These are phyloP conservation scores for Globisporangium nunn DNA, from an alignment of 352 stramenopile species.

Conservation along the genomic window DNA sequence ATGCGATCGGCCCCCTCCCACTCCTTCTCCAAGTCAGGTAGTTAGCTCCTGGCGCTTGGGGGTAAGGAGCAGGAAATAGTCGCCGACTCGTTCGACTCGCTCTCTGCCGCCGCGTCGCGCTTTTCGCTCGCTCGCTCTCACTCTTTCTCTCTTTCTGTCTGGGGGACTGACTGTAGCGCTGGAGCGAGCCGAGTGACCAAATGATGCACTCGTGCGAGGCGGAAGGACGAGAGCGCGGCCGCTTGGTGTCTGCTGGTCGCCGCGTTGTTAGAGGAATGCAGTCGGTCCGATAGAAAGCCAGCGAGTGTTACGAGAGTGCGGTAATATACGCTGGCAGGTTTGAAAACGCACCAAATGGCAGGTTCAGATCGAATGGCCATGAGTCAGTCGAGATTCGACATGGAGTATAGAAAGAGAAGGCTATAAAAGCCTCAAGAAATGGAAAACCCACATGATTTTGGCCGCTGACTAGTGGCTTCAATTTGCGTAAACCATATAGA, in stretches of 20 bases:
- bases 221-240: not conserved
- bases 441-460: not conserved
- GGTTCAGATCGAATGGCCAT: not conserved
- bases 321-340: not conserved
- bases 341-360: too few species aligned
- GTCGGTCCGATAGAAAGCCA: not conserved
- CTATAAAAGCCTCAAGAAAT: not conserved
- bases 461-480: not conserved
- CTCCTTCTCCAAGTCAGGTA: not conserved
- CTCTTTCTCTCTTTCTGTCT: not conserved
- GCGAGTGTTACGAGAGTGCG: not conserved
- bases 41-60: not conserved
- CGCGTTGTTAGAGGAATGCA: too few species aligned
- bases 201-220: not conserved
- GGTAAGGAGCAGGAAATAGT: not conserved
- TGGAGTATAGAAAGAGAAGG: not conserved
- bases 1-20: not conserved
- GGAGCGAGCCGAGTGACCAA: not conserved
- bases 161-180: not conserved
- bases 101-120: slow-evolving; percentile 3
- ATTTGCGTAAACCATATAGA: not conserved
- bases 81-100: not conserved
- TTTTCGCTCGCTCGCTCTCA: slow-evolving; percentile 1
- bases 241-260: not conserved
- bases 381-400: not conserved